Base-by-base conservation (phyloP, 306 rosid genomes). In the Alnus glutinosa region DNA sequence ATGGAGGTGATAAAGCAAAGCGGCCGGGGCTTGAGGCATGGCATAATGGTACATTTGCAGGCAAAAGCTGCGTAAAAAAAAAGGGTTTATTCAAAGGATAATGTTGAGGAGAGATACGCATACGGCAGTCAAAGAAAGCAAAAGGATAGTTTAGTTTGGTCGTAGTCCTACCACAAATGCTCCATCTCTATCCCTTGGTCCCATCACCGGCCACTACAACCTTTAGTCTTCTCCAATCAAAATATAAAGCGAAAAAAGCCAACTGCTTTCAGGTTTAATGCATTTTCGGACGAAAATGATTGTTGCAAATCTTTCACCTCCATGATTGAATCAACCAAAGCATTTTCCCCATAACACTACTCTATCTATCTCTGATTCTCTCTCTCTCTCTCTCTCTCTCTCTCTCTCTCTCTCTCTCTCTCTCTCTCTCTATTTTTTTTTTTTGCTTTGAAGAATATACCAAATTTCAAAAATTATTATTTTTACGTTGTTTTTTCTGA, bases 161-260 rank as follows among this genome's bases (percentile, higher is more conserved):
- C 77, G 70, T 70, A 37, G 36, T 75, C 73, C 80, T 74, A 61
- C 81, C 59, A 49, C 80, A 70, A 39, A 57, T 63, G 75, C 75
- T 57, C 72, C 80, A 7, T 73, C 28, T 23, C 28, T 23, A 23
- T 23, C 28, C 28, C 28, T 23, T 15, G 87, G 89, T 84, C 87
- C 85, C 87, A 88, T 70, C 87, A 68, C 81, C 86, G 75, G 72
- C 84, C 48, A 82, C 44, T 39, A 8, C 79, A 69, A 55, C 78
- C 88, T 86, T 91, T 88, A 82, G 83, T 76, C 79, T 19, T 84
- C 88, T 86, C 89, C 89, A 85, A 89, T 84, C 70, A 78, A 84
- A 69, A 69, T 70, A 55, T 79, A 84, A 89, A 80, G 86, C 63
- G 74, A 74, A 77, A 71, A 71, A 79, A 75, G 14, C 54, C 70